phyloP scores from a whole-genome alignment of 2,329 filamentous ascomycete species.

The Leptographium galeiforme region DNA sequence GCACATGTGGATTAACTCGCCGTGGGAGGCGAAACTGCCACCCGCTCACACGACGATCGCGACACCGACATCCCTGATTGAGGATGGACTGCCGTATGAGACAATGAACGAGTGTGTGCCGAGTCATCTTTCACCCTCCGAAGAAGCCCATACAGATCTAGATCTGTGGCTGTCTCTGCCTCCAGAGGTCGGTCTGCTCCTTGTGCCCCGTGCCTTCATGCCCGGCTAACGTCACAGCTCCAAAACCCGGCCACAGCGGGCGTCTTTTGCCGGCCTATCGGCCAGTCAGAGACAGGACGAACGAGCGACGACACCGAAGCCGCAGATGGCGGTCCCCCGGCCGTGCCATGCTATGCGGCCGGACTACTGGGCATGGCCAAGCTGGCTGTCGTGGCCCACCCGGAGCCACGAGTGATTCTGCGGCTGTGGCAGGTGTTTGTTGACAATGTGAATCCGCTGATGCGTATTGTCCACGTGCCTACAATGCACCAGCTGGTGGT shows the following conservation, averaged over 20 bases:
- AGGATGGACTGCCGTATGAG: neutral
- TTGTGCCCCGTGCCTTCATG: neutral
- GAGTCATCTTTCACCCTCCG: neutral
- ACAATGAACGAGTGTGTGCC: neutral
- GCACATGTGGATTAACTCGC: slow-evolving; percentile 16
- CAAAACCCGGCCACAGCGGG: slow-evolving; percentile 1
- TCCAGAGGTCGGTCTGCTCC: neutral
- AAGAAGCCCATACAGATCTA: neutral
- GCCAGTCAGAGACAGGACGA: neutral
- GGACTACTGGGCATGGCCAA: neutral
- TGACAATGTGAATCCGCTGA: slow-evolving; percentile 19
- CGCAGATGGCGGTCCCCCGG: neutral
- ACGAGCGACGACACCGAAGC: neutral
- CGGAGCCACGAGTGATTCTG: slow-evolving; percentile 18
- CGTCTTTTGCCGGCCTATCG: slow-evolving; percentile 1
- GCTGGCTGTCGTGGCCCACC: slow-evolving; percentile 11
- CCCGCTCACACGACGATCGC: neutral
- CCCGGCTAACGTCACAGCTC: neutral
- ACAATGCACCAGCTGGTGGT: slow-evolving; percentile 18
- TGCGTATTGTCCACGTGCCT: slow-evolving; percentile 20
- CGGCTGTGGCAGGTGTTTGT: slow-evolving; percentile 20
- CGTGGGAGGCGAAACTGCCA: slow-evolving; percentile 3
- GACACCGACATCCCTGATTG: neutral
- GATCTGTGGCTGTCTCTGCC: slow-evolving; percentile 1
- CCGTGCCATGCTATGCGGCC: neutral